phyloP scores from a whole-genome alignment of 2,329 filamentous ascomycete genomes.

The Microcera coccophila region DNA sequence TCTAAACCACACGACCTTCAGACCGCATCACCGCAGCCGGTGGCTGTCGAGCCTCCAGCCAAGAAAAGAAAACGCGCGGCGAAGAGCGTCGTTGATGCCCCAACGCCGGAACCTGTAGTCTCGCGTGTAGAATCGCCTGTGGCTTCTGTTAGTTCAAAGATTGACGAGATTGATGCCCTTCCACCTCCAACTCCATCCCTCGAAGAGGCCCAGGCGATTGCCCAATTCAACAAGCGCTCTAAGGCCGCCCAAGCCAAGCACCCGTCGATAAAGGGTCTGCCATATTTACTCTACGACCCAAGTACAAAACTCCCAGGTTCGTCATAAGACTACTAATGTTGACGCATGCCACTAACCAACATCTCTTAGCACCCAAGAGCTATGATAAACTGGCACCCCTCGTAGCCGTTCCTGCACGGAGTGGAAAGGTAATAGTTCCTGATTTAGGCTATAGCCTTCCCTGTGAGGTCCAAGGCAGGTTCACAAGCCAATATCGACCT shows the following conservation, averaged over 20 bases:
- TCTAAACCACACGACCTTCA: slow-evolving; percentile 23
- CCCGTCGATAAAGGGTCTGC: slow-evolving; percentile 38
- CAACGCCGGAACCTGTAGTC: slow-evolving; percentile 25
- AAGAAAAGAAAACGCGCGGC: slow-evolving; percentile 38
- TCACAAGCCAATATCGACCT: slow-evolving; percentile 40
- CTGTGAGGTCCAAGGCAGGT: slow-evolving; percentile 43
- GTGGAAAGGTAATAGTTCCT: slow-evolving; percentile 37
- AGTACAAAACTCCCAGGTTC: slow-evolving; percentile 39
- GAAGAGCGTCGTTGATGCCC: slow-evolving; percentile 27
- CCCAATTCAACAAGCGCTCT: slow-evolving; percentile 36
- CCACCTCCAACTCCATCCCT: slow-evolving; percentile 29
- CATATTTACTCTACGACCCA: slow-evolving; percentile 36
- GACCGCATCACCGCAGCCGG: slow-evolving; percentile 16
- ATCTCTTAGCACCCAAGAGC: slow-evolving; percentile 36
- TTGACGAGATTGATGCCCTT: slow-evolving; percentile 34
- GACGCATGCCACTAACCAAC: not conserved
- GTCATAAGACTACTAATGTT: slow-evolving; percentile 1
- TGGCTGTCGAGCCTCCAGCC: slow-evolving; percentile 25
- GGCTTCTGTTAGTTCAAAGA: slow-evolving; percentile 29
- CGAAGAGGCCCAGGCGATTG: slow-evolving; percentile 35
- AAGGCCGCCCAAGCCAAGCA: slow-evolving; percentile 37
- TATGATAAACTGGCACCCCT: slow-evolving; percentile 44
- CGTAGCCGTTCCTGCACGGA: slow-evolving; percentile 39
- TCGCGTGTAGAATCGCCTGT: slow-evolving; percentile 27
- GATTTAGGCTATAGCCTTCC: slow-evolving; percentile 38